Conservation (phyloP, 768 basidiomycete species). For the Royoungia palumana region DNA sequence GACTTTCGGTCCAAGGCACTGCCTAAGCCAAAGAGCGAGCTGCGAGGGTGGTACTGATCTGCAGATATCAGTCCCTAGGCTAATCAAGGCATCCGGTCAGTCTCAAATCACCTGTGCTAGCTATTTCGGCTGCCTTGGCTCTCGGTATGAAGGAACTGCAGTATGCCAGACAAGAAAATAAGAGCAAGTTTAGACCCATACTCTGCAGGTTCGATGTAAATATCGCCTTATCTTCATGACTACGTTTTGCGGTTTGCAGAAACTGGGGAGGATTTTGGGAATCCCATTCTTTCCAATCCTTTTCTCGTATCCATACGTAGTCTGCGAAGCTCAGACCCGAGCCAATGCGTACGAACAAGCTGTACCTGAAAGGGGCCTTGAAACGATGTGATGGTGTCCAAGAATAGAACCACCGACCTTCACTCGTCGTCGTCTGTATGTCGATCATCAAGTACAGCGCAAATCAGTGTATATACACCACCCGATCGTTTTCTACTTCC, state of each 20-base stretch:
- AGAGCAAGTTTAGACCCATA: slow-evolving; percentile 32
- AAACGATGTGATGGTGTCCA: not conserved
- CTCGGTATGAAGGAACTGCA: slow-evolving; percentile 87
- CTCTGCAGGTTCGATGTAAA: slow-evolving; percentile 90
- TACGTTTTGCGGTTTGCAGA: slow-evolving; percentile 54
- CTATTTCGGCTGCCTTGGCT: slow-evolving; percentile 92
- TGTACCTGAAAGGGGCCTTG: slow-evolving; percentile 52
- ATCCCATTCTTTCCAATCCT: slow-evolving; percentile 83
- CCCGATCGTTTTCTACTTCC: slow-evolving; percentile 85
- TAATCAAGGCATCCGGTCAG: not conserved
- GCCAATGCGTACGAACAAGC: slow-evolving; percentile 86
- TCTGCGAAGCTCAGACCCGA: slow-evolving; percentile 84
- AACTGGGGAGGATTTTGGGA: slow-evolving; percentile 71
- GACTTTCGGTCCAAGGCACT: no score
- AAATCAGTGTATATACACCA: slow-evolving; percentile 84
- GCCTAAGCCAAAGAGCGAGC: no score
- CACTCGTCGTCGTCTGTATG: slow-evolving; percentile 50
- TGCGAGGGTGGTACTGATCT: slow-evolving; percentile 83
- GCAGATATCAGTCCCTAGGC: slow-evolving; percentile 3
- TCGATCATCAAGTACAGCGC: slow-evolving; percentile 82
- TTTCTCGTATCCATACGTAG: slow-evolving; percentile 78
- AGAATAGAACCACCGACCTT: slow-evolving; percentile 43
- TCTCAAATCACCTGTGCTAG: slow-evolving; percentile 53
- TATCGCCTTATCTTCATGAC: slow-evolving; percentile 79
- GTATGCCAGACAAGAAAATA: not conserved